These are phyloP conservation scores for Cenchrus fungigraminus DNA, from an alignment of 176 grass and related monocot genomes.

Conservation along the genomic window DNA sequence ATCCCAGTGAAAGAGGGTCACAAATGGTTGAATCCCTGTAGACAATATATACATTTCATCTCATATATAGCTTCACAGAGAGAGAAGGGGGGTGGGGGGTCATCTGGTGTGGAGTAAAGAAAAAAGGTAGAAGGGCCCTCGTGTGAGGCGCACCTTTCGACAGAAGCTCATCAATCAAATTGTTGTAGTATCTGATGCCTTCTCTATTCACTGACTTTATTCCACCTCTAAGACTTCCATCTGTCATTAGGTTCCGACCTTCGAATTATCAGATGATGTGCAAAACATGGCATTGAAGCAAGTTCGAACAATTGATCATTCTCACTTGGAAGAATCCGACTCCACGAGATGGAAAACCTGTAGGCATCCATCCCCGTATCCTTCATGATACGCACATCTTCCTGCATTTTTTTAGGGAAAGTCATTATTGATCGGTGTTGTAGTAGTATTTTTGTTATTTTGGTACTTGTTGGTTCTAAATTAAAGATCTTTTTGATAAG, in stretches of 20 bases:
- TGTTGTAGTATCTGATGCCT: slow-evolving; percentile 64
- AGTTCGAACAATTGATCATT: neutral
- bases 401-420: slow-evolving; percentile 28
- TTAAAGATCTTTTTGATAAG: neutral
- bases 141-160: slow-evolving; percentile 39
- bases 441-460: neutral
- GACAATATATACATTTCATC: neutral
- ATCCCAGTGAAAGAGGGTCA: slow-evolving; percentile 77
- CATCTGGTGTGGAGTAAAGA: neutral
- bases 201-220: slow-evolving; percentile 37
- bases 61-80: neutral
- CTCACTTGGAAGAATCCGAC: slow-evolving; percentile 69
- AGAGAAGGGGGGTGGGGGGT: neutral
- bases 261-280: neutral
- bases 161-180: slow-evolving; percentile 57
- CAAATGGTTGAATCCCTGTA: slow-evolving; percentile 66
- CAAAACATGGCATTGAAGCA: neutral
- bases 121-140: neutral
- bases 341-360: slow-evolving; percentile 75
- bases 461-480: neutral
- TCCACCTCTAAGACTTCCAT: slow-evolving; percentile 62
- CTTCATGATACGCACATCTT: slow-evolving; percentile 70
- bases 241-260: slow-evolving; percentile 29
- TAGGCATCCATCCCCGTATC: slow-evolving; percentile 72
- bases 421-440: neutral